Evolutionary conservation across 768 basidiomycete genomes (phyloP), one percentile per base, ranked within the genome.

Genomic region (Amanita exitialis): DNA sequence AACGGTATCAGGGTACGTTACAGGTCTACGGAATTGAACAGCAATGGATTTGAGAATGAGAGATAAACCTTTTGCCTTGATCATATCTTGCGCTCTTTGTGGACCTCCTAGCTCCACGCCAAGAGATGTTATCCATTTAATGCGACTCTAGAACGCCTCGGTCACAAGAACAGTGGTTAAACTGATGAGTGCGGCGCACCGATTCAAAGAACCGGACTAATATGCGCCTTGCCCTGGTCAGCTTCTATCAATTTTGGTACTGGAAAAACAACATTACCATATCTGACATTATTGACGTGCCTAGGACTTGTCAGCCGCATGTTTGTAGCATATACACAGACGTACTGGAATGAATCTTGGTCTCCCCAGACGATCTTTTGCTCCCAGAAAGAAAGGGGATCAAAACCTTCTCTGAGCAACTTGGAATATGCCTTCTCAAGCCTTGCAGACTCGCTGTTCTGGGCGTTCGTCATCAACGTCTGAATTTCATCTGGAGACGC

Each of bases 281-380:
- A 53, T 47, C 38, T 37, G 18, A 27, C 52, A 34, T 53, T 53
- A 15, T 53, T 53, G 23, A 53, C 52, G 28, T 53, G 52, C 32
- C 52, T 53, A 30, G 15, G 20, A 28, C 8, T 43, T 25, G 25
- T 18, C 10, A 42, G 27, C 35, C 20, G 35, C 35, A 34, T 28
- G 48, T 34, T 34, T 9, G 53, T 36, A 23, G 53, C 15, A 41
- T 35, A 35, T 46, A 43, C 15, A 27, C 15, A 18, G 16, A 72
- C 83, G 38, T 61, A 86, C 87, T 82, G 81, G 60, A 88, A 86
- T 0, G 86, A 69, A 57, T 90, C 87, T 27, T 83, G 80, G 55
- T 89, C 82, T 46, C 87, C 87, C 86, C 86, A 89, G 0, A 74
- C 79, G n/a, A 90, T 76, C 12, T 66, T 68, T 59, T 89, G 86